These are phyloP conservation scores for Brasilioporus rufonigricans DNA, from an alignment of 768 basidiomycete genomes.

Conservation along the genomic window DNA sequence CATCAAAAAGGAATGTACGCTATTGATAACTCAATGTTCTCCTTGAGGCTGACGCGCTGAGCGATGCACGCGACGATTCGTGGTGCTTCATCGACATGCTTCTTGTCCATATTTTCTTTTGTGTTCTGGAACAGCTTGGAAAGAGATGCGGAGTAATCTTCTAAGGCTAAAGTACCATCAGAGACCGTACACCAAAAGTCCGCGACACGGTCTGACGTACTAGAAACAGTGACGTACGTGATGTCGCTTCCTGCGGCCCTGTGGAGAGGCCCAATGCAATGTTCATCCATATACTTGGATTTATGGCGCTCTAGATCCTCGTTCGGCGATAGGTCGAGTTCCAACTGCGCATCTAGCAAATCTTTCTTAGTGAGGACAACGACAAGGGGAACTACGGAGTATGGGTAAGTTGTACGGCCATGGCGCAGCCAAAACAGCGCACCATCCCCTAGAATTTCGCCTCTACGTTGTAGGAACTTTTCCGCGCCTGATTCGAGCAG, in stretches of 20 bases:
- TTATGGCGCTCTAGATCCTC: background rate
- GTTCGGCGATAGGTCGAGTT: background rate
- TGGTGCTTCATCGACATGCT: slow-evolving; percentile 10
- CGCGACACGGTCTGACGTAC: background rate
- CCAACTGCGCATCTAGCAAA: slow-evolving; percentile 2
- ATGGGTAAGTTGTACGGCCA: background rate
- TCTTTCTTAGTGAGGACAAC: slow-evolving; percentile 19
- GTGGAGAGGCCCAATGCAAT: slow-evolving; percentile 3
- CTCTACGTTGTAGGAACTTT: slow-evolving; percentile 3
- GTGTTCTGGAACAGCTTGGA: slow-evolving; percentile 1
- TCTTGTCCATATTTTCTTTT: slow-evolving; percentile 1
- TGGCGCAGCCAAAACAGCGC: background rate
- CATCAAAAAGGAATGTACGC: background rate
- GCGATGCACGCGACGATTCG: slow-evolving; percentile 11
- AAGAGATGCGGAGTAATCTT: slow-evolving; percentile 5
- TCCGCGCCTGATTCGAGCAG: slow-evolving; percentile 15
- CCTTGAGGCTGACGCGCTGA: slow-evolving; percentile 15
- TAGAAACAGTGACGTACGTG: slow-evolving; percentile 4
- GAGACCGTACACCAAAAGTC: background rate
- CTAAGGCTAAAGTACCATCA: slow-evolving; percentile 2
- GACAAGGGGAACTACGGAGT: slow-evolving; percentile 7
- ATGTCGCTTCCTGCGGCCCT: background rate
- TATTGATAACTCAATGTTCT: slow-evolving; percentile 14
- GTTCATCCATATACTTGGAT: background rate
- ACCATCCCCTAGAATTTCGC: slow-evolving; percentile 10